Evolutionary conservation across 1,139 yeast species (phyloP).

Genomic region (Pichia sp.): DNA sequence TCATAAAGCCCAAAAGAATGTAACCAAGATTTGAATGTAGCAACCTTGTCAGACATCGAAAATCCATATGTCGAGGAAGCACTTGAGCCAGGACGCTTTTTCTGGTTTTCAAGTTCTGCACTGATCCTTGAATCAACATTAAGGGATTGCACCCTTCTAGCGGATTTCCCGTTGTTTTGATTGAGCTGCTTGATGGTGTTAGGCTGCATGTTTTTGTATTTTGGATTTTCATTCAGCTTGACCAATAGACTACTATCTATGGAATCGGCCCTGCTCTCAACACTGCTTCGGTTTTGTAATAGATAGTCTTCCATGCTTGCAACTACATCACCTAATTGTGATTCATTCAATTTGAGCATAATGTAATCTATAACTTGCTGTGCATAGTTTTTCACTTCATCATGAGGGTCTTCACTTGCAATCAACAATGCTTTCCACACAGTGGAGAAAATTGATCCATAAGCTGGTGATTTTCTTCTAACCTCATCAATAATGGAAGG

Average conservation of each 20-base stretch:
- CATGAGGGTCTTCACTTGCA: slow-evolving; percentile 83
- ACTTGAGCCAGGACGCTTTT: slow-evolving; percentile 29
- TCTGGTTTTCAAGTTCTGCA: slow-evolving; percentile 9
- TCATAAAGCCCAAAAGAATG: slow-evolving; percentile 40
- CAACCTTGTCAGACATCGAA: slow-evolving; percentile 33
- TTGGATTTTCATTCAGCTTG: slow-evolving; percentile 4
- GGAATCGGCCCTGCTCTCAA: slow-evolving; percentile 7
- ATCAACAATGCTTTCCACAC: slow-evolving; percentile 83
- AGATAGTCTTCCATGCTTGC: slow-evolving; percentile 62
- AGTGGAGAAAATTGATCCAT: slow-evolving; percentile 82
- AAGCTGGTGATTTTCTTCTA: slow-evolving; percentile 63
- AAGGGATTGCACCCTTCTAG: slow-evolving; percentile 27
- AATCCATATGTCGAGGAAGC: slow-evolving; percentile 32
- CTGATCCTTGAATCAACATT: slow-evolving; percentile 18
- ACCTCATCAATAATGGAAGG: slow-evolving; percentile 56
- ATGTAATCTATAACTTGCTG: slow-evolving; percentile 73
- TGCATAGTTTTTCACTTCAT: slow-evolving; percentile 73
- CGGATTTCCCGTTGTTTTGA: background rate
- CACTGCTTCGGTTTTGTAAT: slow-evolving; percentile 40
- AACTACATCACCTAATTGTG: slow-evolving; percentile 59
- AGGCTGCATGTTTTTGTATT: background rate
- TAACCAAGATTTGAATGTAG: slow-evolving; percentile 43
- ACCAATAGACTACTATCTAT: background rate
- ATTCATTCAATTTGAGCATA: slow-evolving; percentile 58
- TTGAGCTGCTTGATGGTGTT: background rate